A percentile compares a stretch with the other conserved stretches of the same genome.
These are phyloP conservation scores for Leccinum incarnatum DNA, from an alignment of 768 basidiomycete genomes.

Conservation along the genomic window DNA sequence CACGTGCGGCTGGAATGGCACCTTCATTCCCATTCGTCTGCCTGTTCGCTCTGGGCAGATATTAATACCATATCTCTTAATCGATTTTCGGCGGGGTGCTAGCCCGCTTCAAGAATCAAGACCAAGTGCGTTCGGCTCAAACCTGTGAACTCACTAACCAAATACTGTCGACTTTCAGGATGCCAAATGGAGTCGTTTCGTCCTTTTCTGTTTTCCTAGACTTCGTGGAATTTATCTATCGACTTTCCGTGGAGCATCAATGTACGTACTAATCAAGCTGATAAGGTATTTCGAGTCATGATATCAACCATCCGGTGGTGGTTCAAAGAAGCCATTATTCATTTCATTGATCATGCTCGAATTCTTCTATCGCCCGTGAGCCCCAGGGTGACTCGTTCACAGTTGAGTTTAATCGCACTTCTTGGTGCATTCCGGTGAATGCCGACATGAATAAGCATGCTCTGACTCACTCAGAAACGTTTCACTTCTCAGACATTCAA, in stretches of 20 bases:
- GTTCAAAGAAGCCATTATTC: conserved; percentile 7
- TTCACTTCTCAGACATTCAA: neutral
- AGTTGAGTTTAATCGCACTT: conserved; percentile 13
- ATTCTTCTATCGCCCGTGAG: neutral
- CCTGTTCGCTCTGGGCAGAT: neutral
- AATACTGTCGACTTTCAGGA: conserved; percentile 4
- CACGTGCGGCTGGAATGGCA: conserved; percentile 1
- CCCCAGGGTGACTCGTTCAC: conserved; percentile 7
- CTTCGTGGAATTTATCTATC: neutral
- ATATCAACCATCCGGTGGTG: conserved; percentile 6
- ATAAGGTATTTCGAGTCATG: conserved; percentile 20
- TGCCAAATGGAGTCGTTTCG: conserved; percentile 1
- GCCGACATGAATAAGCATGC: conserved; percentile 1
- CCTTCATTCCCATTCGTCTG: neutral
- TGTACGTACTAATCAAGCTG: neutral
- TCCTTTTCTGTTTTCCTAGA: neutral
- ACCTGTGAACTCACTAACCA: conserved; percentile 1
- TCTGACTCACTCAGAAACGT: conserved; percentile 1
- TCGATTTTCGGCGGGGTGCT: neutral
- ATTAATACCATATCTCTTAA: neutral
- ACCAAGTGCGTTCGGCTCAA: conserved; percentile 1
- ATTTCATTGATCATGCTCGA: conserved; percentile 6
- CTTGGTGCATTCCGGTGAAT: neutral
- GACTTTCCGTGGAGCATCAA: neutral
- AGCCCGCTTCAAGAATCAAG: neutral